Evolutionary conservation across 192 early-diverging fungal genomes (phyloP).

Genomic region (Umbelopsis isabellina): DNA sequence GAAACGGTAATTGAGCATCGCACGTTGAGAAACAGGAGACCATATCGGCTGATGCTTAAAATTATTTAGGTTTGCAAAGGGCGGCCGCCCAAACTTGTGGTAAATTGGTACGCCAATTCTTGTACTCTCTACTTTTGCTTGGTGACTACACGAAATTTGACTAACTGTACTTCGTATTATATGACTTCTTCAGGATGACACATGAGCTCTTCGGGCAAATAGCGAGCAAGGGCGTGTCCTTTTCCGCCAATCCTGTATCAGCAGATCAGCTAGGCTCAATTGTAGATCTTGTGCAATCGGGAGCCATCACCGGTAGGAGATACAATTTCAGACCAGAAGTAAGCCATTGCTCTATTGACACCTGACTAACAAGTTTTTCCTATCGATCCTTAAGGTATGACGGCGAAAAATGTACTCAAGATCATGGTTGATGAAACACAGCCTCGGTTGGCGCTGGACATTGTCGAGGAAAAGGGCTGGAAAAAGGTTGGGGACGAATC

Average conservation of each 20-base stretch:
- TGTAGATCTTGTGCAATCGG: constrained; percentile 61
- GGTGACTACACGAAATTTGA: no score
- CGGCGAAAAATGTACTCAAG: constrained; percentile 72
- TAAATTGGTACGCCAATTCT: constrained; percentile 57
- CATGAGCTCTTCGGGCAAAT: constrained; percentile 65
- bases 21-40: no score
- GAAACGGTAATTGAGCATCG: constrained; percentile 54
- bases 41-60: no score
- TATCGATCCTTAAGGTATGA: constrained; percentile 36
- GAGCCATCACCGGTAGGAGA: constrained; percentile 59
- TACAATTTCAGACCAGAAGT: background rate
- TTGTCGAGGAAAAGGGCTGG: constrained; percentile 69
- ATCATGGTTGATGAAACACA: constrained; percentile 69
- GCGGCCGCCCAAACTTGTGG: constrained; percentile 39
- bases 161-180: constrained; percentile 32
- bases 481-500: constrained; percentile 48
- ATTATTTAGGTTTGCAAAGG: constrained; percentile 32
- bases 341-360: background rate
- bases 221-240: constrained; percentile 43
- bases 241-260: constrained; percentile 56
- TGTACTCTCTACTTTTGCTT: constrained; percentile 3
- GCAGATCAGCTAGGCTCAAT: constrained; percentile 60
- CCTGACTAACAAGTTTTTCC: constrained; percentile 26
- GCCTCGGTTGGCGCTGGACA: constrained; percentile 47
- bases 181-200: constrained; percentile 50